A percentile compares a stretch with the other conserved stretches of the same genome.
Evolutionary conservation across 768 basidiomycete genomes (phyloP).

Genomic region (Collybiopsis confluens): DNA sequence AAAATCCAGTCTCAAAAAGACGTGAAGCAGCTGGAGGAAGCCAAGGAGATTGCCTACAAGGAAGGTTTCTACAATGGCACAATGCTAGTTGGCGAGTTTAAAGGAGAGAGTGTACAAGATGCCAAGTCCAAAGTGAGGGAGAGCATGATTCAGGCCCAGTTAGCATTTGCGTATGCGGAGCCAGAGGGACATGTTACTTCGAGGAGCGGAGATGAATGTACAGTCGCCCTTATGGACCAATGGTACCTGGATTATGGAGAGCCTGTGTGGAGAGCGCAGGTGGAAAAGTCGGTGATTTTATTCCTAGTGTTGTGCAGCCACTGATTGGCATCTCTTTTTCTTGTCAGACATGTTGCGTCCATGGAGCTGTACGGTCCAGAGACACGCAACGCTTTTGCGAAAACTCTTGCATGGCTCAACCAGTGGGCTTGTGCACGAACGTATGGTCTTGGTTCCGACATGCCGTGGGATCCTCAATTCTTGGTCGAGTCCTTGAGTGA

Average conservation of each 20-base stretch:
- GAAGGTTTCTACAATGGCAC: conserved; percentile 96
- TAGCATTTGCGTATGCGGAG: conserved; percentile 92
- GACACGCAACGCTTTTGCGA: conserved; percentile 89
- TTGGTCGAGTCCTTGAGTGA: conserved; percentile 96
- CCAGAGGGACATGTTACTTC: conserved; percentile 89
- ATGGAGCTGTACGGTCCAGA: conserved; percentile 94
- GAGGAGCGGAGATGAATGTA: conserved; percentile 93
- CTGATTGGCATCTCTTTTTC: conserved; percentile 3
- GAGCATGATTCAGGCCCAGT: conserved; percentile 68
- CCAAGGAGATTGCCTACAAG: conserved; percentile 97
- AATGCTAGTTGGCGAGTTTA: conserved; percentile 90
- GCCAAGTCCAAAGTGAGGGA: conserved; percentile 88
- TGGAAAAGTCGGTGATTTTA: conserved; percentile 61
- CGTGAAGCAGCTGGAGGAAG: conserved; percentile 86
- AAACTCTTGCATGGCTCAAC: conserved; percentile 90
- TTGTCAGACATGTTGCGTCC: conserved; percentile 72
- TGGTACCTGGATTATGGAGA: conserved; percentile 99
- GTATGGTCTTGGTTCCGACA: conserved; percentile 90
- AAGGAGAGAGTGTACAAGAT: conserved; percentile 83
- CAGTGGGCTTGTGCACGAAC: conserved; percentile 99
- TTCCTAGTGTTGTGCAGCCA: neutral
- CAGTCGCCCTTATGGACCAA: conserved; percentile 97
- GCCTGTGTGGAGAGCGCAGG: conserved; percentile 77
- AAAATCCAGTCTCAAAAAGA: conserved; percentile 98
- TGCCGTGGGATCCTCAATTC: conserved; percentile 97